Conservation (phyloP, 495 filamentous ascomycete genomes). For the Pyrenula aspistea region DNA sequence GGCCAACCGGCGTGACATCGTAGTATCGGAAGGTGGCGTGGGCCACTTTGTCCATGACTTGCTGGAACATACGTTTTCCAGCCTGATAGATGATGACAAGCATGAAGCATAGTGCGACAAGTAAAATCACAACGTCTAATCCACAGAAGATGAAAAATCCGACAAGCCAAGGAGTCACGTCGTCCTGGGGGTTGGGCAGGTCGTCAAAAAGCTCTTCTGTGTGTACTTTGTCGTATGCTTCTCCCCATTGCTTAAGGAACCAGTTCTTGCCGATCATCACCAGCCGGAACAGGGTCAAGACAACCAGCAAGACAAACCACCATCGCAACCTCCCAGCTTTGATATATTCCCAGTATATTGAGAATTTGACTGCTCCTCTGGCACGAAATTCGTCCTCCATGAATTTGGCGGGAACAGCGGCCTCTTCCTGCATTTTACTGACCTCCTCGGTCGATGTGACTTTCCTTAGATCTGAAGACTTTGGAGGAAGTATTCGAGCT, state of each 20-base stretch:
- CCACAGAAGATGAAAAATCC: constrained; percentile 51
- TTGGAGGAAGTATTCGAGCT: constrained; percentile 32
- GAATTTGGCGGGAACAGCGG: constrained; percentile 58
- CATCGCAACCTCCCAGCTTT: constrained; percentile 60
- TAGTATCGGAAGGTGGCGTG: constrained; percentile 78
- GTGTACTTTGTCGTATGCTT: constrained; percentile 43
- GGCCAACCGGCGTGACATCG: constrained; percentile 71
- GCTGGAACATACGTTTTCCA: constrained; percentile 57
- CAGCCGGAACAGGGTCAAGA: constrained; percentile 48
- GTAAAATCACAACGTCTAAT: constrained; percentile 39
- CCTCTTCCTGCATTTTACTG: constrained; percentile 21
- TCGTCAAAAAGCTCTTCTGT: constrained; percentile 27
- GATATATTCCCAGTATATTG: constrained; percentile 74
- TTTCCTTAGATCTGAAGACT: constrained; percentile 11
- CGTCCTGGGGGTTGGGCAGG: constrained; percentile 50
- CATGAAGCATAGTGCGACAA: constrained; percentile 46
- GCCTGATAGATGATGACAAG: constrained; percentile 62
- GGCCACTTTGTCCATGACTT: constrained; percentile 55
- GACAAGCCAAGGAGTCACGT: constrained; percentile 63
- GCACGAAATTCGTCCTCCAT: constrained; percentile 70
- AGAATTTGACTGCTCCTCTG: constrained; percentile 59
- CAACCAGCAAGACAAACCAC: constrained; percentile 50
- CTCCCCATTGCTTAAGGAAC: constrained; percentile 80
- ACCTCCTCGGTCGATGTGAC: constrained; percentile 10
- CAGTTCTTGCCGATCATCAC: constrained; percentile 51